phyloP scores from a whole-genome alignment of 306 rosid species.

The Malus orientalis region DNA sequence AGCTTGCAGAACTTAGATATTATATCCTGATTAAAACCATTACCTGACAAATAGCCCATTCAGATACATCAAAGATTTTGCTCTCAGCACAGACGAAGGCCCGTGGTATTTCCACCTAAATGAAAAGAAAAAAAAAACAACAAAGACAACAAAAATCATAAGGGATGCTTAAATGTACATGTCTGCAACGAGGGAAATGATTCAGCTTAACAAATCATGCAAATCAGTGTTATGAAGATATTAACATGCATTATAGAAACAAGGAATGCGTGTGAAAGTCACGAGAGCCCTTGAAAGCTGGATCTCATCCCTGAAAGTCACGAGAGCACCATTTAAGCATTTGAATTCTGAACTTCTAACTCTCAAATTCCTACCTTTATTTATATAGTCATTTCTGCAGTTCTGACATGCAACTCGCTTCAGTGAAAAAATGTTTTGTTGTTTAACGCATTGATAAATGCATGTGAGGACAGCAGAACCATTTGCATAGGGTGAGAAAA shows the following conservation, averaged over 20 bases:
- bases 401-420: not conserved
- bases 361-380: not conserved
- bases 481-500: not conserved
- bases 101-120: constrained; percentile 88
- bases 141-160: not conserved
- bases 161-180: not conserved
- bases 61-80: constrained; percentile 94
- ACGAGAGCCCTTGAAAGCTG: not conserved
- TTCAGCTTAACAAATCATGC: not conserved
- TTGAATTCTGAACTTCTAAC: not conserved
- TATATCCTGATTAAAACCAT: constrained; percentile 11
- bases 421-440: not conserved
- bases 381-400: not conserved
- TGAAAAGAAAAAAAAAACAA: constrained; percentile 9
- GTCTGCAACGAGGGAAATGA: not conserved
- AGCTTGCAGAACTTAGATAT: not conserved
- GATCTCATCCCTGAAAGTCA: too few species aligned
- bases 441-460: not conserved
- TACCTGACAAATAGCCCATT: constrained; percentile 99
- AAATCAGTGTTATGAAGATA: not conserved
- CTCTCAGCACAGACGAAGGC: constrained; percentile 99
- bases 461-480: not conserved
- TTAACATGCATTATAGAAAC: not conserved
- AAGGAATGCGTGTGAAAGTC: not conserved
- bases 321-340: not conserved